Percentiles rank a stretch among this genome's conserved stretches.
These are phyloP conservation scores for Chrysanthemum lavandulifolium DNA, from an alignment of 129 eudicot genomes.

Conservation along the genomic window DNA sequence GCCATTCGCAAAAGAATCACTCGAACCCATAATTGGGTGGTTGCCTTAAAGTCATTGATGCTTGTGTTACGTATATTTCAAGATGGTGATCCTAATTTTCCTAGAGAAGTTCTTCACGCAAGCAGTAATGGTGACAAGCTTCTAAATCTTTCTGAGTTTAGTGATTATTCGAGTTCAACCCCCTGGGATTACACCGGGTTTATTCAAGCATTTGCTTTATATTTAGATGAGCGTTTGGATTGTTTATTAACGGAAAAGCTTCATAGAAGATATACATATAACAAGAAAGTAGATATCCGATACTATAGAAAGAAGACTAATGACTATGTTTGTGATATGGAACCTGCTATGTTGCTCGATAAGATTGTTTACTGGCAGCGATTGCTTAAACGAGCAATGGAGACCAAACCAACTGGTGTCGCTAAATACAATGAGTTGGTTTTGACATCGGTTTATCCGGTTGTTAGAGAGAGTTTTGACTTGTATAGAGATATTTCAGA, in stretches of 20 bases:
- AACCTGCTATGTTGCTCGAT: slow-evolving; percentile 59
- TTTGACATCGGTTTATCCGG: slow-evolving; percentile 42
- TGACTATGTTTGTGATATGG: slow-evolving; percentile 51
- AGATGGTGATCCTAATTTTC: slow-evolving; percentile 77
- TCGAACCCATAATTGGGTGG: slow-evolving; percentile 63
- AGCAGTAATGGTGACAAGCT: slow-evolving; percentile 59
- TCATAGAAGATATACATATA: slow-evolving; percentile 38
- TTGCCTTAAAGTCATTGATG: slow-evolving; percentile 61
- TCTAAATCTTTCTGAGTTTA: slow-evolving; percentile 47
- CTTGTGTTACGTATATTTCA: slow-evolving; percentile 64
- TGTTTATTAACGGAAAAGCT: slow-evolving; percentile 73
- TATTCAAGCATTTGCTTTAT: slow-evolving; percentile 51
- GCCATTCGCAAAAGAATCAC: slow-evolving; percentile 65
- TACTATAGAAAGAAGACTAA: slow-evolving; percentile 1
- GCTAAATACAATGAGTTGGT: slow-evolving; percentile 52
- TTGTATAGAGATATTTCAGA: slow-evolving; percentile 66
- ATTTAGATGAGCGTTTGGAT: slow-evolving; percentile 66
- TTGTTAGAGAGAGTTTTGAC: slow-evolving; percentile 62
- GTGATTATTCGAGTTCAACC: slow-evolving; percentile 52
- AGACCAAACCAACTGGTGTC: slow-evolving; percentile 53
- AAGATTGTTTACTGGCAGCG: slow-evolving; percentile 57
- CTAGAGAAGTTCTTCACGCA: slow-evolving; percentile 68
- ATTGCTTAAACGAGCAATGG: slow-evolving; percentile 68
- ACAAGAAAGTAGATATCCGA: slow-evolving; percentile 1
- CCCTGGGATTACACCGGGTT: slow-evolving; percentile 69